Conservation (phyloP, 2,329 filamentous ascomycete species). For the Neonectria neomacrospora region DNA sequence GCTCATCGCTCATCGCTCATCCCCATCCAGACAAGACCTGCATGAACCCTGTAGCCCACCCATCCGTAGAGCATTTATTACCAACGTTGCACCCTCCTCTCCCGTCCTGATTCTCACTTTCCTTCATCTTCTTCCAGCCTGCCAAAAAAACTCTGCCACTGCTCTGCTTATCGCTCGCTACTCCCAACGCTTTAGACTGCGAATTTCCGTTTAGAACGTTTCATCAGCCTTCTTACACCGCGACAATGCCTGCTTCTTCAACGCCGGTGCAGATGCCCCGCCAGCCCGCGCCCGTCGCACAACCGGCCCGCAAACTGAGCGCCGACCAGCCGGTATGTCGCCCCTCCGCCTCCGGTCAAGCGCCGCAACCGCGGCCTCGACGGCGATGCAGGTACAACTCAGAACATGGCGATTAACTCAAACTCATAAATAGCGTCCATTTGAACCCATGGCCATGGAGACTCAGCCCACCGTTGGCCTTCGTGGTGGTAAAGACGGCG, state of each 20-base stretch:
- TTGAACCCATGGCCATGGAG: conserved; percentile 51
- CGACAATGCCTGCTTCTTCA: conserved; percentile 33
- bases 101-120: conserved; percentile 6
- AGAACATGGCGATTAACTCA: conserved; percentile 2
- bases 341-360: conserved; percentile 18
- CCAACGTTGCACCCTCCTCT: conserved; percentile 13
- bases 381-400: neutral
- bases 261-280: conserved; percentile 46
- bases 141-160: neutral
- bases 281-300: conserved; percentile 48
- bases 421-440: conserved; percentile 42
- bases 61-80: conserved; percentile 11
- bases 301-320: conserved; percentile 42
- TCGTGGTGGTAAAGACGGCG: conserved; percentile 51
- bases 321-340: conserved; percentile 51
- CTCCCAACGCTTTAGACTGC: neutral
- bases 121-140: neutral
- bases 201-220: neutral
- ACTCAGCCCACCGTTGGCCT: conserved; percentile 41
- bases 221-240: neutral
- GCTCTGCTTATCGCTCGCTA: neutral
- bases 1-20: conserved; percentile 10
- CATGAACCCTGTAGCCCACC: conserved; percentile 13
- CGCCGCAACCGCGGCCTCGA: neutral
- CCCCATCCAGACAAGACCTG: conserved; percentile 2